These are phyloP conservation scores for Cyclanthera cordifolia DNA, from an alignment of 306 rosid species.

Conservation along the genomic window DNA sequence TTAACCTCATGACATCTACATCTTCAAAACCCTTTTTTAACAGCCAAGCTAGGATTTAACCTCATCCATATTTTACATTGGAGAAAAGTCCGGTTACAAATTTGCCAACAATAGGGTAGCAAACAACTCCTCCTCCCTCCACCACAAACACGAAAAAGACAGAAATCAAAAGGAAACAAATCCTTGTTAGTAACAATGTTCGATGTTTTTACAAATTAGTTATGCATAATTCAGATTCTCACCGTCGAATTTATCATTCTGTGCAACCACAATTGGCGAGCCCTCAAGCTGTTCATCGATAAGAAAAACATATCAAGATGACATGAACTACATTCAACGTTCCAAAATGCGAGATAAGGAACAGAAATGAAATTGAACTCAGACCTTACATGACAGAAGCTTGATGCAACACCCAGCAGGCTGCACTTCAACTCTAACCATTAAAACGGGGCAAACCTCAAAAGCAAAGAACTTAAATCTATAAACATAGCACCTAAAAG, in stretches of 20 bases:
- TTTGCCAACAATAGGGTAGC: not conserved
- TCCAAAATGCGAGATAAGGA: not conserved
- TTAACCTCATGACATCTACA: too few relatives aligned
- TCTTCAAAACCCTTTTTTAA: too few relatives aligned
- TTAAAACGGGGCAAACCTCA: constrained; percentile 85
- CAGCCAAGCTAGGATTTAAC: too few relatives aligned
- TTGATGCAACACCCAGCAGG: constrained; percentile 78
- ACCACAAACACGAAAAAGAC: too few relatives aligned
- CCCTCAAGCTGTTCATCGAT: constrained; percentile 58
- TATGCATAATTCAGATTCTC: constrained; percentile 16
- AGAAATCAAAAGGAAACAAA: too few relatives aligned
- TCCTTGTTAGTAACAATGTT: not conserved
- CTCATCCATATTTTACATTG: not conserved
- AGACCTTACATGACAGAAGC: constrained; percentile 89
- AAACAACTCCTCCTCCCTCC: not conserved
- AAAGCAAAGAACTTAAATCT: constrained; percentile 63
- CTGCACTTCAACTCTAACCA: constrained; percentile 71
- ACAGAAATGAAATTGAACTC: not conserved
- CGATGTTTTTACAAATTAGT: not conserved
- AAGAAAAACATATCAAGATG: constrained; percentile 11
- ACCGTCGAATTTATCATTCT: constrained; percentile 90
- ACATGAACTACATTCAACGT: not conserved
- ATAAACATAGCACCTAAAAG: constrained; percentile 84
- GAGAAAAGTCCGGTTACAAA: not conserved
- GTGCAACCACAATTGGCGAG: constrained; percentile 68